Base-by-base conservation (phyloP, 1,139 yeast species). In the Nematodospora anomalae region DNA sequence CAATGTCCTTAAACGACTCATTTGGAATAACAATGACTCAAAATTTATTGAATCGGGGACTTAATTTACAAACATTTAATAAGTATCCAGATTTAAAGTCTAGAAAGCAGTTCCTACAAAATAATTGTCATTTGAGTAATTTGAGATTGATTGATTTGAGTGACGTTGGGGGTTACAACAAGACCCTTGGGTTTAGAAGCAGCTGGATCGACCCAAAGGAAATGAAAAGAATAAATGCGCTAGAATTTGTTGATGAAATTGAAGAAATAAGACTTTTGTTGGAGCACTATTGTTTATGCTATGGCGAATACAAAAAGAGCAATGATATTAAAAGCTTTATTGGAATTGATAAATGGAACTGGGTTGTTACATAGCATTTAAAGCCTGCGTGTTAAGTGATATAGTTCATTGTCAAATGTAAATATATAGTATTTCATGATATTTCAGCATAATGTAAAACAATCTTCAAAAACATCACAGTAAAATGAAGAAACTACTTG, bases 241-340 rank as follows among this genome's bases (percentile, higher is more conserved):
- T 90, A 33, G 97, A 92, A 55, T 68, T 89, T 48, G 66, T 92
- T 26, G 98, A 92, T 60, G 98, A 92, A 57, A 63, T 88, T 10
- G 98, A 92, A 60, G 98, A 92, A 54, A 70, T 92, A 51, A 67
- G 70, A 46, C 63, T 92, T 28, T 67, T 92, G 40, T 75, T 87
- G 45, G 71, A 74, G 30, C 98, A 92, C 58, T 92, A 92, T 53
- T 82, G 95, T 38, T 42, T 60, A 26, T 44, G 52, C 13, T 60
- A 57, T 34, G 62, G 51, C 2, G 63, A 58, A 25, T 46, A 33
- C 25, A 25, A 29, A 21, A 22, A 22, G n/a, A 15, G 8, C 9
- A 16, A 14, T 10, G 27, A 7, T 4, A 8, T 18, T 7, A 8
- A 14, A 3, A 29, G 5, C n/a, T 42, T 43, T 25, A 22, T 20